Base-by-base conservation (phyloP, 805 yeast species). In the Kuraishia hungarica region DNA sequence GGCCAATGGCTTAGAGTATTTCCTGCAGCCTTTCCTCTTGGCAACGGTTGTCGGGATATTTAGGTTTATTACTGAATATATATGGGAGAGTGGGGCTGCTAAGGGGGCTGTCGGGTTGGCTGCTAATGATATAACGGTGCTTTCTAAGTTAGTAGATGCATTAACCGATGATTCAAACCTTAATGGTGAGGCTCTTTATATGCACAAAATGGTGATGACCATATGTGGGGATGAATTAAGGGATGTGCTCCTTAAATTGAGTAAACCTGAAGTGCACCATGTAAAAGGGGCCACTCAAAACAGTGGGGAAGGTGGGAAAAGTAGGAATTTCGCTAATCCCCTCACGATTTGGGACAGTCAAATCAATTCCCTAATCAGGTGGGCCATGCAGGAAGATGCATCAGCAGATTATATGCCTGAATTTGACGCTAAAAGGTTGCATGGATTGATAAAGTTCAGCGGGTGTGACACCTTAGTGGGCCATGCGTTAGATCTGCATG, bases 1-100 rank as follows among this genome's bases (percentile, higher is more conserved):
- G 48, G 77, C 76, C 51, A 88, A 87, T 55, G 97, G 97, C 0
- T 73, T 93, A 39, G 97, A 92, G 63, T 90, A 92, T 63, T 87
- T 93, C 60, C 74, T 87, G 50, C 97, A 92, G 62, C 87, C 89
- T 2, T 87, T 89, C 59, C 73, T 93, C 59, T 73, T 87, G 1
- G 73, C 79, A 7, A 52, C 53, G 21, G 17, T 52, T 2, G 50
- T 52, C n/a, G 53, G 50, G 39, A 43, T 52, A 3, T 46, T 52
- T 17, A 17, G 35, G 15, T 39, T 43, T 19, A 49, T 46, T 15
- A 10, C 15, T 23, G 24, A 26, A 2, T 20, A 21, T 4, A 50
- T 52, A 11, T 52, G 53, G 53, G 24, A 17, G 39, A 17, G 21
- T 6, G 48, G 17, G 39, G 22, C 17, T 8, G 13, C 13, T n/a